These are phyloP conservation scores for Russula sp. DNA, from an alignment of 768 basidiomycete species.

Conservation along the genomic window DNA sequence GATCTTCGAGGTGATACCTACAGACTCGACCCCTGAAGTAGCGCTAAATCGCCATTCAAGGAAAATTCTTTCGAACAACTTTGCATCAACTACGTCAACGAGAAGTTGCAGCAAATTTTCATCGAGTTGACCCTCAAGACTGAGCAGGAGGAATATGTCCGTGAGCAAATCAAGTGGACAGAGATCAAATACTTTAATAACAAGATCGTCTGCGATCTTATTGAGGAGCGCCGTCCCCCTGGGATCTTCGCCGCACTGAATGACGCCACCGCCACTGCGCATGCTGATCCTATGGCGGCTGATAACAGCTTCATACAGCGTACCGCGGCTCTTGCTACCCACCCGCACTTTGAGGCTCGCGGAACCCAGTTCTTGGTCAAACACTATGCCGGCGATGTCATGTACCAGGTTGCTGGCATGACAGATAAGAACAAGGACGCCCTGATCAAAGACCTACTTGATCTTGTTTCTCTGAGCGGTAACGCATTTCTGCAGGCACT, in stretches of 20 bases:
- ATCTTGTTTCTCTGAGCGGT: constrained; percentile 72
- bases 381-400: constrained; percentile 98
- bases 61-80: constrained; percentile 96
- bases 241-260: constrained; percentile 98
- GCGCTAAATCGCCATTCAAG: constrained; percentile 34
- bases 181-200: constrained; percentile 99
- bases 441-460: constrained; percentile 88
- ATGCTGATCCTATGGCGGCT: constrained; percentile 93
- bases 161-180: constrained; percentile 98
- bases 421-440: constrained; percentile 99
- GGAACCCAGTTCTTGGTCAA: constrained; percentile 91
- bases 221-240: constrained; percentile 93
- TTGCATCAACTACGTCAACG: constrained; percentile 99
- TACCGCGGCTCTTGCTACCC: constrained; percentile 69
- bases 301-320: constrained; percentile 97
- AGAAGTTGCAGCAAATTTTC: constrained; percentile 99
- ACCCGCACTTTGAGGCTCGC: constrained; percentile 92
- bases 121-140: constrained; percentile 98
- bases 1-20: constrained; percentile 73
- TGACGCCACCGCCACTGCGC: constrained; percentile 98
- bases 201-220: constrained; percentile 96
- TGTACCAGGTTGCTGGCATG: constrained; percentile 97
- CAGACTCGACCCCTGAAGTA: not conserved
- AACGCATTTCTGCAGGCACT: constrained; percentile 84
- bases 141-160: constrained; percentile 98